Percentiles rank a stretch among this genome's conserved stretches.
Conservation (phyloP, 2,329 filamentous ascomycete genomes). For the Aaosphaeria arxii region DNA sequence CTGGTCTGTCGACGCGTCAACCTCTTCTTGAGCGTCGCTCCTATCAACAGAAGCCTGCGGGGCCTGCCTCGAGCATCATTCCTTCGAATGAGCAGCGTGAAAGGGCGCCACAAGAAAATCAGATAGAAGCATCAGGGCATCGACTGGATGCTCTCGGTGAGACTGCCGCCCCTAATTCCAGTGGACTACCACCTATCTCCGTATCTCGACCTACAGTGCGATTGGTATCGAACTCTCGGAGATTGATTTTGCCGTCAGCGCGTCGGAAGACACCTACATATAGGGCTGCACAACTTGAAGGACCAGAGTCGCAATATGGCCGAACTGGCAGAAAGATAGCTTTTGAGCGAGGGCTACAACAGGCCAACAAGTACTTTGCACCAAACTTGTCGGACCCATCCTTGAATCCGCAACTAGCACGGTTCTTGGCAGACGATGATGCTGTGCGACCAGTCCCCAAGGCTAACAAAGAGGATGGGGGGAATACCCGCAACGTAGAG, state of each 20-base stretch:
- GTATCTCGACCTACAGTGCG: not conserved
- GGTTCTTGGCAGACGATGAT: conserved; percentile 32
- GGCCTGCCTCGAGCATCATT: not conserved
- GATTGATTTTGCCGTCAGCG: not conserved
- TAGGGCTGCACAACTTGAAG: conserved; percentile 43
- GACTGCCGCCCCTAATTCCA: not conserved
- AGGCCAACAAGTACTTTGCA: conserved; percentile 25
- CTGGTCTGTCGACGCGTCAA: conserved; percentile 1
- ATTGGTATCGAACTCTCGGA: not conserved
- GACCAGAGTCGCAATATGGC: conserved; percentile 38
- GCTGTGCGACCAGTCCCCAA: conserved; percentile 8
- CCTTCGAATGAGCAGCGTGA: not conserved
- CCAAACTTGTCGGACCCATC: conserved; percentile 7
- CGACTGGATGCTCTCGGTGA: no score
- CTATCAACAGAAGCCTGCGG: conserved; percentile 14
- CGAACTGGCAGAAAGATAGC: conserved; percentile 32
- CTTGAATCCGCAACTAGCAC: conserved; percentile 26
- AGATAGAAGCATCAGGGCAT: no score
- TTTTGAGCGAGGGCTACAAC: conserved; percentile 34
- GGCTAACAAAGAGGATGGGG: not conserved
- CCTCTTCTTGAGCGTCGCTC: conserved; percentile 16
- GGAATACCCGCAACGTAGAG: conserved; percentile 3
- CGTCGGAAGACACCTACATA: conserved; percentile 6
- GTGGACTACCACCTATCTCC: not conserved
- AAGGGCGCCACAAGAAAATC: not conserved